These are phyloP conservation scores for Mortierella sp. DNA, from an alignment of 371 early-diverging fungal genomes.

Conservation along the genomic window DNA sequence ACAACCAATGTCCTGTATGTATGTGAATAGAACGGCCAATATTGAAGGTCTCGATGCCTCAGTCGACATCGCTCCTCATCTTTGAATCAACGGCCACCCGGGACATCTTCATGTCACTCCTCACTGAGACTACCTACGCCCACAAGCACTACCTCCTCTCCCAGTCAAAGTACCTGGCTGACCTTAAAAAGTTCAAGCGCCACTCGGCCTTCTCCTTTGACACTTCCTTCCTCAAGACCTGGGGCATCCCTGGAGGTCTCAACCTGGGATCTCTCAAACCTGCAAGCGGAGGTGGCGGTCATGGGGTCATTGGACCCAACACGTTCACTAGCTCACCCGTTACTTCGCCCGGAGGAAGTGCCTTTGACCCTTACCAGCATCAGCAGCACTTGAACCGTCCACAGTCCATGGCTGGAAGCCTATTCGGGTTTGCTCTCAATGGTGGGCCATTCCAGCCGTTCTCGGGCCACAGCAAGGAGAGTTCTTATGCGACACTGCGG, in stretches of 20 bases:
- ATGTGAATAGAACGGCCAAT: constrained; percentile 33
- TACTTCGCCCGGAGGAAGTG: constrained; percentile 43
- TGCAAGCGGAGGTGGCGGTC: constrained; percentile 3
- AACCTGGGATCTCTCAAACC: constrained; percentile 45
- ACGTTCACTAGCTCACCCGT: constrained; percentile 33
- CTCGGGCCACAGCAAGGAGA: constrained; percentile 46
- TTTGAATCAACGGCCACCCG: constrained; percentile 29
- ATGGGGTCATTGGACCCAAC: constrained; percentile 26
- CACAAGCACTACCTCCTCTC: constrained; percentile 55
- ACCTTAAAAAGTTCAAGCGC: constrained; percentile 56
- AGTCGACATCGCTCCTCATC: constrained; percentile 22
- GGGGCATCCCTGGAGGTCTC: constrained; percentile 52
- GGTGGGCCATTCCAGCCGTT: constrained; percentile 45
- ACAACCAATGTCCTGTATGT: neutral
- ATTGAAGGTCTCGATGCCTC: constrained; percentile 37
- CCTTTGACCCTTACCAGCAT: constrained; percentile 40
- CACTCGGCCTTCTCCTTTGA: constrained; percentile 57
- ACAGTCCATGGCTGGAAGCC: constrained; percentile 52
- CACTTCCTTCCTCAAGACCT: constrained; percentile 58
- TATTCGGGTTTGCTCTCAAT: constrained; percentile 41
- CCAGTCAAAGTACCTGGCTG: constrained; percentile 55
- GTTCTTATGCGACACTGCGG: constrained; percentile 40
- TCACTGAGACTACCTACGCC: constrained; percentile 39
- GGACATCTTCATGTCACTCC: constrained; percentile 31
- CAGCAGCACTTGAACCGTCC: constrained; percentile 48